Evolutionary conservation across 140 eudicot genomes (phyloP).

Genomic region (Oenanthe javanica): DNA sequence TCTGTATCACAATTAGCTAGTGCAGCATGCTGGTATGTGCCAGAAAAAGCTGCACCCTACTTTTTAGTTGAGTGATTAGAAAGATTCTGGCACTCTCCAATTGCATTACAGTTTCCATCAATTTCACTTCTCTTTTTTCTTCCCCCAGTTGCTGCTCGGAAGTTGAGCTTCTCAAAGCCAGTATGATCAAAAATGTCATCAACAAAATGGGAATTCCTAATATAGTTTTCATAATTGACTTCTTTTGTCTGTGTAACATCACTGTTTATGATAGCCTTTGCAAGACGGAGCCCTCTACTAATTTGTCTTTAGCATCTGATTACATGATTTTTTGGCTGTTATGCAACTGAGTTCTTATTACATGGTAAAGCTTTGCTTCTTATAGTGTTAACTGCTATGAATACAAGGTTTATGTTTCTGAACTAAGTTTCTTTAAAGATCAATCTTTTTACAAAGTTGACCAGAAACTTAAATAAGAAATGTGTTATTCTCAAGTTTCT

Average conservation of each 20-base stretch:
- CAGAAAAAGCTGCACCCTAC: neutral
- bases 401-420: neutral
- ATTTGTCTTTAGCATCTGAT: neutral
- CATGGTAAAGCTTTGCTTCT: neutral
- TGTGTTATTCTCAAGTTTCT: neutral
- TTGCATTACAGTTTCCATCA: neutral
- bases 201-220: conserved; percentile 36
- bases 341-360: neutral
- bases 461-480: neutral
- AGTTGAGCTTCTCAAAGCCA: conserved; percentile 36
- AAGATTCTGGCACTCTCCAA: conserved; percentile 6
- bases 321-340: neutral
- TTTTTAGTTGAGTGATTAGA: conserved; percentile 4
- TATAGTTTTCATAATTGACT: conserved; percentile 14
- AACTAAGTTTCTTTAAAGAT: neutral
- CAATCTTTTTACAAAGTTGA: neutral
- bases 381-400: neutral
- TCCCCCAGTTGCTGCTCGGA: neutral
- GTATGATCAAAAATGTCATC: conserved; percentile 41
- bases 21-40: neutral
- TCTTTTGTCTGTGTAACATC: no score
- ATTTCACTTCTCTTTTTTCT: neutral
- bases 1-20: conserved; percentile 13
- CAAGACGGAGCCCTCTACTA: neutral
- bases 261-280: neutral